phyloP scores from a whole-genome alignment of 352 stramenopile species.

The Thalassiosira pacifica region DNA sequence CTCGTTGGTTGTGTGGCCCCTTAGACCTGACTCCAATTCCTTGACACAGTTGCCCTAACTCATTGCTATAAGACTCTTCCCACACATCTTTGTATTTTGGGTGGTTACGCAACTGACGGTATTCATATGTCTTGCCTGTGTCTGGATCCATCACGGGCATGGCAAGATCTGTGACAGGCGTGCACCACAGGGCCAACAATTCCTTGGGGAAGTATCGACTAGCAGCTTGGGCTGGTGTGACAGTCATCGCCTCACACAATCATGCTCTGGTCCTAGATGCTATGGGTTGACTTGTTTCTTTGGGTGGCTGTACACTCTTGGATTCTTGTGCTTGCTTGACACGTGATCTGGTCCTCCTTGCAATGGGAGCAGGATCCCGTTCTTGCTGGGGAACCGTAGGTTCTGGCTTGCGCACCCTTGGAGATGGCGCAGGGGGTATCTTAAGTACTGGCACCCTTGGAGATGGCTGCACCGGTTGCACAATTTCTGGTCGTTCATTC shows the following conservation, averaged over 20 bases:
- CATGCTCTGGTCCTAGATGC: too few relatives aligned
- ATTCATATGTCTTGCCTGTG: slow-evolving; percentile 35
- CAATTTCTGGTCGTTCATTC: too few relatives aligned
- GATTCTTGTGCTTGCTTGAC: not conserved
- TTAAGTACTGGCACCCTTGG: too few relatives aligned
- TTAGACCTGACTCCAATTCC: not conserved
- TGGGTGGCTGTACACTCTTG: too few relatives aligned
- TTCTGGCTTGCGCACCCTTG: not conserved
- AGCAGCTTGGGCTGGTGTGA: too few relatives aligned
- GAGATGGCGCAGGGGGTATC: not conserved
- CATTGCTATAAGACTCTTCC: slow-evolving; percentile 23
- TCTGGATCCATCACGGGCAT: slow-evolving; percentile 2
- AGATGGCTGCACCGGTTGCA: too few relatives aligned
- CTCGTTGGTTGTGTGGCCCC: not conserved
- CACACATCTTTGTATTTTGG: slow-evolving; percentile 12
- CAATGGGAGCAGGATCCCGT: not conserved
- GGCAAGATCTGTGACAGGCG: not conserved
- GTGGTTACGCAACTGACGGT: slow-evolving; percentile 18
- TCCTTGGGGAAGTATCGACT: too few relatives aligned
- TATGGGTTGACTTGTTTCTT: too few relatives aligned
- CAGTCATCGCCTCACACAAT: too few relatives aligned
- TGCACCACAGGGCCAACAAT: not conserved
- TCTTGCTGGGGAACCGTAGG: too few relatives aligned
- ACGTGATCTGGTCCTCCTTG: not conserved
- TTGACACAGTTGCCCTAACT: slow-evolving; percentile 39